Conservation (phyloP, 805 yeast species). For the Wickerhamiella sergipiensis region DNA sequence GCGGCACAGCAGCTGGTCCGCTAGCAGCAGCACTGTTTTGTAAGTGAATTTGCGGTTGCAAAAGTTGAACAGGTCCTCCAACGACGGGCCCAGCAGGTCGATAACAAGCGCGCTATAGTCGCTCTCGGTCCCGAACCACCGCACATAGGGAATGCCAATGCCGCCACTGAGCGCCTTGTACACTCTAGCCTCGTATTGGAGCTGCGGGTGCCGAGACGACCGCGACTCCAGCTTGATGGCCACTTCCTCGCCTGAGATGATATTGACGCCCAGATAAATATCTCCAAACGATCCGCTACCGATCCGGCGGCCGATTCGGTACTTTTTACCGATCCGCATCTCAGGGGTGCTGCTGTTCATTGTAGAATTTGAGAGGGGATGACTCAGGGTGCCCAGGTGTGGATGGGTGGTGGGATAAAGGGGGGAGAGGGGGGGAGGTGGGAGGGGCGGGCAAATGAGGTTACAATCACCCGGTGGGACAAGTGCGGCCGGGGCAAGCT, state of each 20-base stretch:
- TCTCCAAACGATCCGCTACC: conserved; percentile 98
- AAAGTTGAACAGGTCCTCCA: conserved; percentile 91
- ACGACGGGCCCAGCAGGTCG: conserved; percentile 86
- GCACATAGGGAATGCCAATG: conserved; percentile 89
- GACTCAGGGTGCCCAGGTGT: background rate
- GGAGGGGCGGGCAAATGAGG: background rate
- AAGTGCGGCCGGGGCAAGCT: background rate
- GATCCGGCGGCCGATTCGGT: conserved; percentile 84
- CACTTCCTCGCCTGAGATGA: conserved; percentile 93
- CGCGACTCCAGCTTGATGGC: conserved; percentile 89
- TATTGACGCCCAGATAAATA: conserved; percentile 77
- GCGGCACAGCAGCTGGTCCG: conserved; percentile 88
- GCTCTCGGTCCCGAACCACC: conserved; percentile 95
- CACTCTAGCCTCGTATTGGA: conserved; percentile 93
- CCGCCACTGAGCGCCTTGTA: conserved; percentile 92
- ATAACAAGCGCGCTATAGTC: conserved; percentile 96
- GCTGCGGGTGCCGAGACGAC: conserved; percentile 88
- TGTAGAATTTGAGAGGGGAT: background rate
- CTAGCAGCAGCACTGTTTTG: conserved; percentile 83
- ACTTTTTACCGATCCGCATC: conserved; percentile 85
- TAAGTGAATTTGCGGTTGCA: conserved; percentile 87
- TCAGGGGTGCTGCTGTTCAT: conserved; percentile 26
- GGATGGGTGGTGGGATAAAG: background rate
- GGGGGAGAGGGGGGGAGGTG: background rate
- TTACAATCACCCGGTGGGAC: background rate